Conservation (phyloP, 2,329 filamentous ascomycete species). For the Fragosphaeria purpurea region DNA sequence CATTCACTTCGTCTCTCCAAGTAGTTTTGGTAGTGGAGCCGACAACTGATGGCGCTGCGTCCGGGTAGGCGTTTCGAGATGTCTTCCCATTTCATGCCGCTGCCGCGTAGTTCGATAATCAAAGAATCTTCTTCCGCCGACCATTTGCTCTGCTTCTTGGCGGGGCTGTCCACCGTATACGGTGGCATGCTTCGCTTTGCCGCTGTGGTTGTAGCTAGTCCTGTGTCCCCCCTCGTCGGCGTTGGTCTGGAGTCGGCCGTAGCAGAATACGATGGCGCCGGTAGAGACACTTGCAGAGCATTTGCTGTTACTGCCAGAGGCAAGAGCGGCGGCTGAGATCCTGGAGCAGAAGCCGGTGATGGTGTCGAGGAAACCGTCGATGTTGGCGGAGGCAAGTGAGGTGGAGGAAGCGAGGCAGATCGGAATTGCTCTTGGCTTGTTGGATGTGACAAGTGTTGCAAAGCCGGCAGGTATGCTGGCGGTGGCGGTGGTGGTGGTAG, state of each 20-base stretch:
- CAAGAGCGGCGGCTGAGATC: constrained; percentile 9
- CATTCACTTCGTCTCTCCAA: constrained; percentile 86
- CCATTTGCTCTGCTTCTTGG: constrained; percentile 97
- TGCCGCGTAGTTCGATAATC: constrained; percentile 82
- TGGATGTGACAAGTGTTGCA: background rate
- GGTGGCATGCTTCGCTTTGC: constrained; percentile 43
- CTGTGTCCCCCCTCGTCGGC: background rate
- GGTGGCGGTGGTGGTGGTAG: background rate
- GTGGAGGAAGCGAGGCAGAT: constrained; percentile 25
- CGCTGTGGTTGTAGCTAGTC: constrained; percentile 11
- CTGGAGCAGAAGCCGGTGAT: constrained; percentile 25
- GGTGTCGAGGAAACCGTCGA: constrained; percentile 17
- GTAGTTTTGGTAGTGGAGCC: constrained; percentile 95
- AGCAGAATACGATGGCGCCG: background rate
- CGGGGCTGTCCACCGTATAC: constrained; percentile 55
- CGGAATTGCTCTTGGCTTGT: constrained; percentile 20
- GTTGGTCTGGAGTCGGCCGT: background rate
- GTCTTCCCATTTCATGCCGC: constrained; percentile 97
- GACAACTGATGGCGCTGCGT: constrained; percentile 86
- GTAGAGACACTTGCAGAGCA: background rate
- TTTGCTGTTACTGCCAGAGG: constrained; percentile 10
- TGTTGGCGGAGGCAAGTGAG: constrained; percentile 1
- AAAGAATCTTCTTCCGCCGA: constrained; percentile 85
- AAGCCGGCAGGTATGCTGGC: background rate
- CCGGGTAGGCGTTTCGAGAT: constrained; percentile 87